These are phyloP conservation scores for Scheffersomyces spartinae DNA, from an alignment of 805 yeast species.

Conservation along the genomic window DNA sequence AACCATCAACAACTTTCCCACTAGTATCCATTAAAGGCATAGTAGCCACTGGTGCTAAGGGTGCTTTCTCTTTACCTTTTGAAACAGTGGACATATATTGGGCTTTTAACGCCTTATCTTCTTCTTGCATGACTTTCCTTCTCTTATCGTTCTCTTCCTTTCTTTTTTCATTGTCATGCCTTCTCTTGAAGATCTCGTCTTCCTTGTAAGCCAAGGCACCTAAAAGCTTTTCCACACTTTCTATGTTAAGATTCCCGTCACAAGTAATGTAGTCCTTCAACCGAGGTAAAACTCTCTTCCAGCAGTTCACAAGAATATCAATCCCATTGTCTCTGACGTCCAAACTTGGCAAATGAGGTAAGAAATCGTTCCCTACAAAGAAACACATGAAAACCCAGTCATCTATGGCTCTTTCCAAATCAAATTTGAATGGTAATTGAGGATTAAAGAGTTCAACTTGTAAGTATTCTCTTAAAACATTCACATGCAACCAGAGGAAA, in stretches of 20 bases:
- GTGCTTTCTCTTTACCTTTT: constrained; percentile 69
- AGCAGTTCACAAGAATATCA: constrained; percentile 65
- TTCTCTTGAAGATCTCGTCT: constrained; percentile 59
- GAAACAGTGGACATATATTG: constrained; percentile 42
- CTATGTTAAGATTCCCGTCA: constrained; percentile 74
- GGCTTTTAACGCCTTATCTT: constrained; percentile 32
- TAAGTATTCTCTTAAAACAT: constrained; percentile 77
- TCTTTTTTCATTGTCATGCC: constrained; percentile 60
- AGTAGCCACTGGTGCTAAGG: constrained; percentile 52
- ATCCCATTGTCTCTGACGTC: constrained; percentile 94
- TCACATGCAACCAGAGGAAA: constrained; percentile 87
- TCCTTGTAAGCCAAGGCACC: constrained; percentile 59
- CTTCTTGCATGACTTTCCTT: constrained; percentile 36
- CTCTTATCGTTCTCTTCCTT: constrained; percentile 56
- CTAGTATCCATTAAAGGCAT: constrained; percentile 67
- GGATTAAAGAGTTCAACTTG: constrained; percentile 71
- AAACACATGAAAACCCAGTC: constrained; percentile 99
- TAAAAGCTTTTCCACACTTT: constrained; percentile 65
- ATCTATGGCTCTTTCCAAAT: constrained; percentile 90
- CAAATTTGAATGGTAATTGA: constrained; percentile 61
- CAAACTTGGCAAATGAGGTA: constrained; percentile 90
- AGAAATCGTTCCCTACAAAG: constrained; percentile 95
- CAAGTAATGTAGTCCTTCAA: constrained; percentile 75
- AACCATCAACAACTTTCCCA: constrained; percentile 64
- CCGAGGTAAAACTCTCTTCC: constrained; percentile 65